A percentile compares a stretch with the other conserved stretches of the same genome.
phyloP scores from a whole-genome alignment of 2,329 filamentous ascomycete genomes.

The Mycosphaerella arachidis region DNA sequence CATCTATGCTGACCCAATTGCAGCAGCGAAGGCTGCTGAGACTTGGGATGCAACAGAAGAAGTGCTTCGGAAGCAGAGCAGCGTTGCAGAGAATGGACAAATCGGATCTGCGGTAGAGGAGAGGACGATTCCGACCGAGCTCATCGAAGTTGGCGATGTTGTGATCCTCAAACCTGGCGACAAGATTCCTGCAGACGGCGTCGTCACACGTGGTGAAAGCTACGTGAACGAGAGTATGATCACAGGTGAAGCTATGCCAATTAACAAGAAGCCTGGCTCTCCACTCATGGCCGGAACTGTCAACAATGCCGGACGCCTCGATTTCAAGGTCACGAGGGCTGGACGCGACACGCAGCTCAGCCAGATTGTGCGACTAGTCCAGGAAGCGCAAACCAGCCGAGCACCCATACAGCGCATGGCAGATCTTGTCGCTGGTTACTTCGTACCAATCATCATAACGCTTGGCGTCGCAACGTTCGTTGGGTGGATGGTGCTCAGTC shows the following conservation, averaged over 20 bases:
- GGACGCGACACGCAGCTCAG: slow-evolving; percentile 94
- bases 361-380: slow-evolving; percentile 97
- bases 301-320: slow-evolving; percentile 85
- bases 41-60: slow-evolving; percentile 56
- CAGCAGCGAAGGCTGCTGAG: slow-evolving; percentile 84
- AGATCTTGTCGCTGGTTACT: slow-evolving; percentile 86
- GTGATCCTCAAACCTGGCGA: slow-evolving; percentile 91
- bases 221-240: slow-evolving; percentile 98
- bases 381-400: slow-evolving; percentile 89
- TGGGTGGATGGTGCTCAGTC: slow-evolving; percentile 91
- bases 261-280: slow-evolving; percentile 78
- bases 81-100: slow-evolving; percentile 32
- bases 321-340: slow-evolving; percentile 87
- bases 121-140: slow-evolving; percentile 82
- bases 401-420: slow-evolving; percentile 93
- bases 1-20: slow-evolving; percentile 91
- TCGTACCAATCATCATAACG: slow-evolving; percentile 81
- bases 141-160: slow-evolving; percentile 89
- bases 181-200: slow-evolving; percentile 91
- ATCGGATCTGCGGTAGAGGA: slow-evolving; percentile 68
- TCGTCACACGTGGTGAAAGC: slow-evolving; percentile 80
- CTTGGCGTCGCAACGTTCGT: slow-evolving; percentile 82
- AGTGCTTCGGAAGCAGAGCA: slow-evolving; percentile 40
- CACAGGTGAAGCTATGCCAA: slow-evolving; percentile 92
- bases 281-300: slow-evolving; percentile 88